Evolutionary conservation across 202 grass and related monocot species (phyloP), one percentile per base, ranked within the genome.

Genomic region (Bolboschoenoplectus hybrid): DNA sequence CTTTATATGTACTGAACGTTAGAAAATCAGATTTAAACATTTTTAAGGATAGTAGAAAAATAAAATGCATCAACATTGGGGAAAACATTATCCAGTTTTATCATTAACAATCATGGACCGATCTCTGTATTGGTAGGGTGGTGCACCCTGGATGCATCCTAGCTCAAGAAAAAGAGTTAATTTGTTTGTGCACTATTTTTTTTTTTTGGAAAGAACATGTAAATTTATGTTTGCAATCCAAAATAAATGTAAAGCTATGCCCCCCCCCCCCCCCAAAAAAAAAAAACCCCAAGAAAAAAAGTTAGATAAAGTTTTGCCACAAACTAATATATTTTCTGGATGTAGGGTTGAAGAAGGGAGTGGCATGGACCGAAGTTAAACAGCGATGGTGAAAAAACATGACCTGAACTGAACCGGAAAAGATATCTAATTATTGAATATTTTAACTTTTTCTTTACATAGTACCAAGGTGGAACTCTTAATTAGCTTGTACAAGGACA

Each of bases 1-100:
- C 96, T 98, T 85, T 32, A 87, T 61, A 81, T 86, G 86, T 63
- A 88, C 46, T 3, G 41, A n/a, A 71, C 16, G 67, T 45, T 71
- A 6, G 41, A 20, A 79, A 79, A 60, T n/a, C 7, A 67, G 6
- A 67, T 19, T 40, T 68, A 43, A 83, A 53, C 16, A 84, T 67
- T 84, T 70, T 26, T 40, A 56, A 39, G 26, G 56, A 66, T n/a
- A 35, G 13, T 41, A 86, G 56, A 67, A 61, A 61, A 51, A 85
- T 19, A 43, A 78, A 85, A 38, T 81, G 35, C 64, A 74, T 76
- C 84, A 85, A 82, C 52, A 41, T 79, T 56, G 60, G 67, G 68
- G 56, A 41, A 8, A 88, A 56, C 50, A 82, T 49, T 74, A 78
- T 41, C 72, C 38, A 49, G 77, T 71, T 9, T 69, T 65, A n/a